Evolutionary conservation across 2,329 filamentous ascomycete genomes (phyloP), one percentile per base, ranked within the genome.

Genomic region (Ascochyta pisi): DNA sequence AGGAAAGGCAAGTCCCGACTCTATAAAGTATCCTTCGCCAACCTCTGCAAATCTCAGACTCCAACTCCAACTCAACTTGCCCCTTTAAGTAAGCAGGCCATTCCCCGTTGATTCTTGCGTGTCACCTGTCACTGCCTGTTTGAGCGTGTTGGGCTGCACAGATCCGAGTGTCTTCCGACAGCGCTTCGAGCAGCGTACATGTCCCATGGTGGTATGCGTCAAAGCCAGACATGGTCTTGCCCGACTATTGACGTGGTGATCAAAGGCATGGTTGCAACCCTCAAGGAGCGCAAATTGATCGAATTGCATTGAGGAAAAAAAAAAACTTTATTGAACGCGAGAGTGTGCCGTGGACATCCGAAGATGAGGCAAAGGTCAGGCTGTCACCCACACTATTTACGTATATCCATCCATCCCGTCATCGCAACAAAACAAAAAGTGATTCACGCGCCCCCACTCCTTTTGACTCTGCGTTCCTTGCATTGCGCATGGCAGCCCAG

Each of bases 41-140:
- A 6, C 39, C n/a, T 37, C n/a, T 6, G 15, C 6, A 9, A 19
- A 16, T 39, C n/a, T n/a, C 12, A 19, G 8, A 26, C 13, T 42
- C 19, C 16, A 34, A 31, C 37, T 15, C 8, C n/a, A 23, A 16
- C 27, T 19, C 42, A 62, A 61, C 35, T 43, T 62, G 15, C 62
- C 59, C 55, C 59, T 64, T 67, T 56, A n/a, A 59, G 64, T 64
- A 67, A 58, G 42, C 47, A 60, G 49, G 52, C 34, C 22, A 33
- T 58, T 53, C 56, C 50, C 53, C 51, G 59, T 64, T 23, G 61
- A 60, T 58, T 34, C 34, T 33, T 40, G 46, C 54, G 62, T 66
- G 58, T 46, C 35, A 65, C 62, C 63, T 67, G 62, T 66, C 63
- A 65, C 34, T 61, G 37, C 60, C 56, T 50, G 8, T 45, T 52